Evolutionary conservation across 2,329 filamentous ascomycete species (phyloP).

Genomic region (Colletotrichum cordylinicola): DNA sequence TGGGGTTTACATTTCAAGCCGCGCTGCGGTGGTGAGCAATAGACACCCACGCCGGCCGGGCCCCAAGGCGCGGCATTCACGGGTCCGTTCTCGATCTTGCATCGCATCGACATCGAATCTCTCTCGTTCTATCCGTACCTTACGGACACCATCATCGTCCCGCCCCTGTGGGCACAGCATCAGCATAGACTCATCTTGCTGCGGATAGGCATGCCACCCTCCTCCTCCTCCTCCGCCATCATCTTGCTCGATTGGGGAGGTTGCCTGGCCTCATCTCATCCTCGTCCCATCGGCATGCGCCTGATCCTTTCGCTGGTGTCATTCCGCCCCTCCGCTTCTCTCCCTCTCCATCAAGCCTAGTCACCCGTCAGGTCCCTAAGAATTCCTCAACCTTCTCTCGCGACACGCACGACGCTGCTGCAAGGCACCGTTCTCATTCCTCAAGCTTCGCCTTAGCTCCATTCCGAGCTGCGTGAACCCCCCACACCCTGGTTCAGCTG

Average conservation of each 20-base stretch:
- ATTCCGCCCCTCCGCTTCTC: background rate
- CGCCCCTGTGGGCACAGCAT: background rate
- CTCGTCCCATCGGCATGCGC: background rate
- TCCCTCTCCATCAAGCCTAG: background rate
- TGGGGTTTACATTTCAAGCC: background rate
- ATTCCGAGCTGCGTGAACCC: background rate
- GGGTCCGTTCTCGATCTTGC: background rate
- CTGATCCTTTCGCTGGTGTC: conserved; percentile 5
- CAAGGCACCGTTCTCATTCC: background rate
- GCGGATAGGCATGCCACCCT: conserved; percentile 13
- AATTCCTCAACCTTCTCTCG: background rate
- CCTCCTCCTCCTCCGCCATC: background rate
- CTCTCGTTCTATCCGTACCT: background rate
- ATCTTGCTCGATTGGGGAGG: background rate
- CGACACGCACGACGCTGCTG: background rate
- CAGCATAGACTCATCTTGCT: background rate
- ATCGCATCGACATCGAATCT: background rate
- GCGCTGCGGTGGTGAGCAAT: background rate
- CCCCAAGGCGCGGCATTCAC: background rate
- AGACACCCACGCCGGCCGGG: background rate
- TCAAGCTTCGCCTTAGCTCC: background rate
- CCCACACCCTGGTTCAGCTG: background rate
- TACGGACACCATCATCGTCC: background rate
- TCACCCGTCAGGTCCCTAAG: background rate
- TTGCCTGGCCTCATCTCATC: background rate